Conservation (phyloP, 176 grass and related monocot species). For the Alloteropsis semialata region DNA sequence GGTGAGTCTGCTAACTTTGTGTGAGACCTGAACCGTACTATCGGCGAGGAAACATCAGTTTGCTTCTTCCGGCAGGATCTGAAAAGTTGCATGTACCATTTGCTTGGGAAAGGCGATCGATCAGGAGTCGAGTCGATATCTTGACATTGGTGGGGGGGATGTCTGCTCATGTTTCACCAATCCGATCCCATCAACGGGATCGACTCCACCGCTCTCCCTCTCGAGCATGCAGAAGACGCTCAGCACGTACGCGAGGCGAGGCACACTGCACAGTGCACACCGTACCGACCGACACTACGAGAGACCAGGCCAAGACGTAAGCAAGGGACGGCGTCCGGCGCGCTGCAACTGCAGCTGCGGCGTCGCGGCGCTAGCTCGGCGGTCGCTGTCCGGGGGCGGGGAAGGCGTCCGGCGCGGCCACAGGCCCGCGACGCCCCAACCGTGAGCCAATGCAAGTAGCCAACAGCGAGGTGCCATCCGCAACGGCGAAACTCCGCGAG, state of each 20-base stretch:
- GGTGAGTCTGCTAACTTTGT: not conserved
- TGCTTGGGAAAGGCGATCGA: not conserved
- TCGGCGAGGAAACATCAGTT: not conserved
- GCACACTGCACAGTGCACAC: too few relatives aligned
- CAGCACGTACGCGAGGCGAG: too few relatives aligned
- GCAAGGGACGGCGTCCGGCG: too few relatives aligned
- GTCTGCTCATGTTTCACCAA: not conserved
- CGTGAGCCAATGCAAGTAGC: not conserved
- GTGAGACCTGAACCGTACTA: too few relatives aligned
- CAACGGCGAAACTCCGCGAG: not conserved
- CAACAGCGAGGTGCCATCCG: constrained; percentile 40
- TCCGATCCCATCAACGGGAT: too few relatives aligned
- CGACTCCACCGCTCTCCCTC: too few relatives aligned
- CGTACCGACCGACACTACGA: too few relatives aligned
- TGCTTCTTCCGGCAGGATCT: not conserved
- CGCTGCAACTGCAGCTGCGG: not conserved
- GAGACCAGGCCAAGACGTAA: too few relatives aligned
- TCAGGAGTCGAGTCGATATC: not conserved
- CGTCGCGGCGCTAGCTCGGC: not conserved
- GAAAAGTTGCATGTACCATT: too few relatives aligned
- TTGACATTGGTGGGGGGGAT: not conserved
- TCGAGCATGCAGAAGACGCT: too few relatives aligned
- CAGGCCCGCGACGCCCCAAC: constrained; percentile 24
- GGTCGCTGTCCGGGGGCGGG: constrained; percentile 21
- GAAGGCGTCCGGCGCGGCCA: not conserved